A percentile compares a stretch with the other conserved stretches of the same genome.
phyloP scores from a whole-genome alignment of 805 yeast genomes.

The Hanseniaspora occidentalis region DNA sequence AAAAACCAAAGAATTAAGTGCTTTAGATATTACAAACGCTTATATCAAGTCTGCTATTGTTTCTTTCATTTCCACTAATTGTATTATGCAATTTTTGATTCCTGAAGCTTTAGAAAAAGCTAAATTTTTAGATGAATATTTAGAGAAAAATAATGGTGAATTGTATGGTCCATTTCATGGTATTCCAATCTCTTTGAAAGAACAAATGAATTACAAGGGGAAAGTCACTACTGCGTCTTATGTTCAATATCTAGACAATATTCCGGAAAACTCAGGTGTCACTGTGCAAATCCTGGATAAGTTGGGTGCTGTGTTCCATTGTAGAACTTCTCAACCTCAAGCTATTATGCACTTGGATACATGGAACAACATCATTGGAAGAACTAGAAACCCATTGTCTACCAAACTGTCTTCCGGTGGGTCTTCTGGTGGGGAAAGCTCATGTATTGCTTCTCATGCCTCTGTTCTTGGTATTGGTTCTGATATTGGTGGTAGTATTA shows the following conservation, averaged over 20 bases:
- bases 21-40: slow-evolving; percentile 45
- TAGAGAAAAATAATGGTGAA: slow-evolving; percentile 31
- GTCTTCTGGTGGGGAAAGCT: slow-evolving; percentile 66
- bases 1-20: slow-evolving; percentile 32
- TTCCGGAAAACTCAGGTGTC: slow-evolving; percentile 34
- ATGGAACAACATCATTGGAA: slow-evolving; percentile 45
- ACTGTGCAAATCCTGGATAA: slow-evolving; percentile 35
- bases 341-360: slow-evolving; percentile 59
- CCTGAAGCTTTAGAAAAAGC: slow-evolving; percentile 51
- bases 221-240: slow-evolving; percentile 48
- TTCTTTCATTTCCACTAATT: slow-evolving; percentile 51
- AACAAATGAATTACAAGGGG: slow-evolving; percentile 44
- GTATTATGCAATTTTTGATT: slow-evolving; percentile 49
- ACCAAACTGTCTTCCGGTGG: slow-evolving; percentile 53
- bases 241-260: slow-evolving; percentile 37
- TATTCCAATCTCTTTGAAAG: slow-evolving; percentile 55
- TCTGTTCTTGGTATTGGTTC: slow-evolving; percentile 56
- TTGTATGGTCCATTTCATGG: slow-evolving; percentile 60
- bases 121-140: slow-evolving; percentile 41
- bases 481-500: slow-evolving; percentile 61
- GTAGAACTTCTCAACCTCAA: slow-evolving; percentile 60
- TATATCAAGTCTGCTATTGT: slow-evolving; percentile 53
- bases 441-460: slow-evolving; percentile 44
- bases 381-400: slow-evolving; percentile 47
- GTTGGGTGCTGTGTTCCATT: slow-evolving; percentile 50